Conservation (phyloP, 2,329 filamentous ascomycete genomes). For the Penicillium sp. region DNA sequence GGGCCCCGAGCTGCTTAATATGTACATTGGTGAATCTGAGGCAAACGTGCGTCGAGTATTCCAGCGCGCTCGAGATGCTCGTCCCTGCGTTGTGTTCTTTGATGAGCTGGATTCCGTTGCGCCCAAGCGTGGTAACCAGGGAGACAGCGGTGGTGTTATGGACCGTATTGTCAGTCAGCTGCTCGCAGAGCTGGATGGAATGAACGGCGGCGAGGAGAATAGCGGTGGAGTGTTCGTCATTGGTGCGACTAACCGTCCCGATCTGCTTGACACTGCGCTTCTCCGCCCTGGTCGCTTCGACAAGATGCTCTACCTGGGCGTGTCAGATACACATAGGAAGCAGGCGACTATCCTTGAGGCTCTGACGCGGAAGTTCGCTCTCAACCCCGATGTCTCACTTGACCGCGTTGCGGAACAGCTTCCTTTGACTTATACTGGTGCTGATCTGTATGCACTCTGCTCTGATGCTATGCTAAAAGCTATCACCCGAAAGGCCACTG, state of each 20-base stretch:
- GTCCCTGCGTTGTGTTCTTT: conserved; percentile 97
- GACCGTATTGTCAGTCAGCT: conserved; percentile 95
- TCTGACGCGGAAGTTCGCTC: conserved; percentile 88
- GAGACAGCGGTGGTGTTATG: conserved; percentile 96
- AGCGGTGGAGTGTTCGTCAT: conserved; percentile 90
- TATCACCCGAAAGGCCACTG: conserved; percentile 82
- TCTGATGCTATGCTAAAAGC: conserved; percentile 99
- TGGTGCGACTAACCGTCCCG: conserved; percentile 90
- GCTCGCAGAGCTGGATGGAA: conserved; percentile 91
- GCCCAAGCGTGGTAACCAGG: conserved; percentile 94
- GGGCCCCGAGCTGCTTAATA: conserved; percentile 94
- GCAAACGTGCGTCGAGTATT: conserved; percentile 99
- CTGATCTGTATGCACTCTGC: conserved; percentile 94
- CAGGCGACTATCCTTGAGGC: conserved; percentile 93
- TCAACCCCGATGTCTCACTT: conserved; percentile 77
- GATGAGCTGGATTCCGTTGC: conserved; percentile 97
- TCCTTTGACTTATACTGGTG: conserved; percentile 95
- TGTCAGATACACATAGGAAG: conserved; percentile 95
- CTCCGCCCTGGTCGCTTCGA: conserved; percentile 90
- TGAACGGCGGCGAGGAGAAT: conserved; percentile 86
- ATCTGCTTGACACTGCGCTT: conserved; percentile 86
- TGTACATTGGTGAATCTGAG: conserved; percentile 99
- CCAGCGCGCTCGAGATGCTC: conserved; percentile 95
- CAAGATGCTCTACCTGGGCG: conserved; percentile 96
- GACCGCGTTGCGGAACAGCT: conserved; percentile 70